Evolutionary conservation across 306 rosid genomes (phyloP).

Genomic region (Trichosanthes cucumerina): DNA sequence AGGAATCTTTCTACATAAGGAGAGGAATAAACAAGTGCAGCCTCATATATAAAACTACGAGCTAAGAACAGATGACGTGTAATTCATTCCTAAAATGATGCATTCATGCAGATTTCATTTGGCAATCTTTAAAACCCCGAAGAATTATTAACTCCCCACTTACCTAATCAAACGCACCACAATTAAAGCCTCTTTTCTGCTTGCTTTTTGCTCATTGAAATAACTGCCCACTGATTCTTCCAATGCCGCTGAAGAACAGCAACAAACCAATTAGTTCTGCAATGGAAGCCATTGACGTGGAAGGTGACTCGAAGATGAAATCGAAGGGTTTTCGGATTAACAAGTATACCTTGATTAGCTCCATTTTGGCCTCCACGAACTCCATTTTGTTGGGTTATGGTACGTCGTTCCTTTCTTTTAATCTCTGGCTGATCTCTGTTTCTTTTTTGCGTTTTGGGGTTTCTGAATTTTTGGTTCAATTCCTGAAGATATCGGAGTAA

Average conservation of each 20-base stretch:
- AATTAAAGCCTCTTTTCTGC: constrained; percentile 14
- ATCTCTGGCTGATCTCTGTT: background rate
- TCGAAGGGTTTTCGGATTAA: constrained; percentile 27
- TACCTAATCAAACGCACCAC: constrained; percentile 20
- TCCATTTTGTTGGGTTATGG: constrained; percentile 80
- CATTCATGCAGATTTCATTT: constrained; percentile 11
- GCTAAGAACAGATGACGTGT: background rate
- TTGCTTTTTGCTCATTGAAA: background rate
- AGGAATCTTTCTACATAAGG: background rate
- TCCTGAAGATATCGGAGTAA: constrained; percentile 55
- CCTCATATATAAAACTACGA: background rate
- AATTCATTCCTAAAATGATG: constrained; percentile 12
- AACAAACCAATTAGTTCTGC: background rate
- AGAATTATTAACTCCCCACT: constrained; percentile 6
- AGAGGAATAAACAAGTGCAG: background rate
- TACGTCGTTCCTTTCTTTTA: constrained; percentile 8
- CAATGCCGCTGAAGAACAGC: background rate
- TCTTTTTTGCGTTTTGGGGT: background rate
- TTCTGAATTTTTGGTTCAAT: background rate
- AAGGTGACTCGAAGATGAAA: background rate
- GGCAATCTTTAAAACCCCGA: background rate
- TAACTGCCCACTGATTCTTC: background rate
- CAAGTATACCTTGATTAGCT: constrained; percentile 50
- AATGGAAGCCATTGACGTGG: background rate
- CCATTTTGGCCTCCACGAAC: constrained; percentile 69